Percentiles rank a stretch among this genome's conserved stretches.
phyloP scores from a whole-genome alignment of 257 asterid genomes.

The Anisodus acutangulus region DNA sequence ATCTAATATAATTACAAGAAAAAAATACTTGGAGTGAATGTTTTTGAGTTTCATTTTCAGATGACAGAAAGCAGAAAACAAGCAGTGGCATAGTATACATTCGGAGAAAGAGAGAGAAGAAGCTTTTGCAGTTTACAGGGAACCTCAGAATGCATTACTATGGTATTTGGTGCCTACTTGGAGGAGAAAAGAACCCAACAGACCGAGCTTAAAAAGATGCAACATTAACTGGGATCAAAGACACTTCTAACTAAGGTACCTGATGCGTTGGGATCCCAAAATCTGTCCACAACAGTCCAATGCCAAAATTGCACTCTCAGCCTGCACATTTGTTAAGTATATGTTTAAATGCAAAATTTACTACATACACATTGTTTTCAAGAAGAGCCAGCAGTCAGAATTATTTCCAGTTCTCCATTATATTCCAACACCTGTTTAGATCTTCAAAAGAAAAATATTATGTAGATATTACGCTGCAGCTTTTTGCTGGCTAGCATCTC shows the following conservation, averaged over 20 bases:
- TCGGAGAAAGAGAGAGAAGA: slow-evolving; percentile 17
- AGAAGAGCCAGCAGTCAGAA: not conserved
- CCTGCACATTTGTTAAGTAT: slow-evolving; percentile 51
- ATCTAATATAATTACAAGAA: not conserved
- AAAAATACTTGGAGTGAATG: not conserved
- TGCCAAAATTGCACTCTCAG: slow-evolving; percentile 89
- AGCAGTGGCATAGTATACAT: not conserved
- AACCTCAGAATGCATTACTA: not conserved
- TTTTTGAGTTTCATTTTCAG: too few relatives aligned
- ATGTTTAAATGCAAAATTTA: not conserved
- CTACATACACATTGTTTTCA: not conserved
- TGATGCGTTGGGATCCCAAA: slow-evolving; percentile 82
- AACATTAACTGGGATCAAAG: not conserved
- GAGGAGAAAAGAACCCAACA: not conserved
- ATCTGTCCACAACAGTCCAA: slow-evolving; percentile 85
- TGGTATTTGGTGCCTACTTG: not conserved
- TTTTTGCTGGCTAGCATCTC: not conserved
- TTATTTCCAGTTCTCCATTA: not conserved
- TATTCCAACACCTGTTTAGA: slow-evolving; percentile 2
- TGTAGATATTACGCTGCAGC: not conserved
- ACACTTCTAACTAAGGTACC: slow-evolving; percentile 47
- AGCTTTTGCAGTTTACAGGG: not conserved
- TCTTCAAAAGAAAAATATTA: slow-evolving; percentile 12
- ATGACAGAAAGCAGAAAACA: too few relatives aligned
- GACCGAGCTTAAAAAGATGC: slow-evolving; percentile 5